phyloP scores from a whole-genome alignment of 371 early-diverging fungal species.

The Fennellomyces sp. region DNA sequence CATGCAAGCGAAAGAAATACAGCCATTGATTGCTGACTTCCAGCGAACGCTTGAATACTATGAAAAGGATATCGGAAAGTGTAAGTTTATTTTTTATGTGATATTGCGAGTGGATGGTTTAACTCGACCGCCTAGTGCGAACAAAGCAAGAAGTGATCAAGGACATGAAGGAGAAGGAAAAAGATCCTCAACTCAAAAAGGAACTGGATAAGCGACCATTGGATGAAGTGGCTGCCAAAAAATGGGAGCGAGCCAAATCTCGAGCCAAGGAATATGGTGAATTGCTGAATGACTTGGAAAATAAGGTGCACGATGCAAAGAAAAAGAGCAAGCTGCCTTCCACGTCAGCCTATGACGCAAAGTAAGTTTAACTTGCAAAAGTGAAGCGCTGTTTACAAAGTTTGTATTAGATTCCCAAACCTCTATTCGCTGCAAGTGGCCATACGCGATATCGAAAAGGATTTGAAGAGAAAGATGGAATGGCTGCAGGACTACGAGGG shows the following conservation, averaged over 20 bases:
- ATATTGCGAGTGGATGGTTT: background rate
- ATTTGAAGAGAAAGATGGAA: constrained; percentile 15
- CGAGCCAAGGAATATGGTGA: constrained; percentile 6
- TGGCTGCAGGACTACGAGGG: constrained; percentile 24
- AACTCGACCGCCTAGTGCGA: background rate
- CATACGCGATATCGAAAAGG: constrained; percentile 33
- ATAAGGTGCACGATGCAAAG: constrained; percentile 4
- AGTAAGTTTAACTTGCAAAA: constrained; percentile 3
- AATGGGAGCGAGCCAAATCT: constrained; percentile 1
- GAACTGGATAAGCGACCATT: background rate
- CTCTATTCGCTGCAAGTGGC: constrained; percentile 30
- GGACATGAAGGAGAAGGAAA: constrained; percentile 1
- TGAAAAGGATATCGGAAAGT: constrained; percentile 12
- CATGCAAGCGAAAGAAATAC: constrained; percentile 5
- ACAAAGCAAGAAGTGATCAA: constrained; percentile 4
- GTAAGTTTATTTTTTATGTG: constrained; percentile 5
- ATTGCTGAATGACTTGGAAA: constrained; percentile 16
- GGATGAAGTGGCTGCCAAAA: background rate
- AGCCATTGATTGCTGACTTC: background rate
- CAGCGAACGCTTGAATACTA: constrained; percentile 7
- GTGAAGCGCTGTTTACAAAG: background rate
- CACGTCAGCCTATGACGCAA: background rate
- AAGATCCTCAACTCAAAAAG: constrained; percentile 6
- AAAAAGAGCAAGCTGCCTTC: constrained; percentile 4
- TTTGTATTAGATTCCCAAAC: constrained; percentile 10